These are phyloP conservation scores for Hymenoscyphus fraxineus DNA, from an alignment of 2,329 filamentous ascomycete species.

Conservation along the genomic window DNA sequence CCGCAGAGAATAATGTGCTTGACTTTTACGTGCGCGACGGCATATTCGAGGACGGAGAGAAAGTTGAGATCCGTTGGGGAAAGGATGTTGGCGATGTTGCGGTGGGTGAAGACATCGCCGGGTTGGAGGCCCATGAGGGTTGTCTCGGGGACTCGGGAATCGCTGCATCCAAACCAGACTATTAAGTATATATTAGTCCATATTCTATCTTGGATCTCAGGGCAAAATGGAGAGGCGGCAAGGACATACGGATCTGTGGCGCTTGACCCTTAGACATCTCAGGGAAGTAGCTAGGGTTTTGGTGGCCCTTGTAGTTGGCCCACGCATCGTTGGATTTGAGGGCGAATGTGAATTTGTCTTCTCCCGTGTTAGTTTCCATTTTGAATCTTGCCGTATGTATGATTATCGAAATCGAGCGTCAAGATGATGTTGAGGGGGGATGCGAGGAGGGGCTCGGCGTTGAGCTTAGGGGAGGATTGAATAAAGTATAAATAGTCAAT, in stretches of 20 bases:
- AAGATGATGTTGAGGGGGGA: neutral
- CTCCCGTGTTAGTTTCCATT: conserved; percentile 4
- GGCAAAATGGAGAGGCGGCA: neutral
- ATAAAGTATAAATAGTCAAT: neutral
- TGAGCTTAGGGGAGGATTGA: neutral
- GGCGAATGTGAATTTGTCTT: conserved; percentile 50
- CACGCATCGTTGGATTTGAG: conserved; percentile 68
- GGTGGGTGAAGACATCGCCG: conserved; percentile 83
- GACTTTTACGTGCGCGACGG: conserved; percentile 68
- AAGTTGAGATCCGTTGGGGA: conserved; percentile 71
- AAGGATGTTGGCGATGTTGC: conserved; percentile 85
- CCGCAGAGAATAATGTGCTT: conserved; percentile 69
- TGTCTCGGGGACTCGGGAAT: conserved; percentile 80
- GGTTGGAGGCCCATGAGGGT: conserved; percentile 74
- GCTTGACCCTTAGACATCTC: conserved; percentile 64
- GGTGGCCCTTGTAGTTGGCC: conserved; percentile 60
- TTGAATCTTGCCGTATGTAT: neutral
- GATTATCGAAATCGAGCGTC: neutral
- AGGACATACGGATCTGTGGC: conserved; percentile 54
- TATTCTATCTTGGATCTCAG: neutral
- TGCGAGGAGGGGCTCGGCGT: neutral
- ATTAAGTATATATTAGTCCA: neutral
- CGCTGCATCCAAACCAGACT: conserved; percentile 85
- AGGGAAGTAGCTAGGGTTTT: conserved; percentile 69
- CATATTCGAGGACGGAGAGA: conserved; percentile 73